Evolutionary conservation across 176 grass and related monocot genomes (phyloP).

Genomic region (Aegilops tauschii): DNA sequence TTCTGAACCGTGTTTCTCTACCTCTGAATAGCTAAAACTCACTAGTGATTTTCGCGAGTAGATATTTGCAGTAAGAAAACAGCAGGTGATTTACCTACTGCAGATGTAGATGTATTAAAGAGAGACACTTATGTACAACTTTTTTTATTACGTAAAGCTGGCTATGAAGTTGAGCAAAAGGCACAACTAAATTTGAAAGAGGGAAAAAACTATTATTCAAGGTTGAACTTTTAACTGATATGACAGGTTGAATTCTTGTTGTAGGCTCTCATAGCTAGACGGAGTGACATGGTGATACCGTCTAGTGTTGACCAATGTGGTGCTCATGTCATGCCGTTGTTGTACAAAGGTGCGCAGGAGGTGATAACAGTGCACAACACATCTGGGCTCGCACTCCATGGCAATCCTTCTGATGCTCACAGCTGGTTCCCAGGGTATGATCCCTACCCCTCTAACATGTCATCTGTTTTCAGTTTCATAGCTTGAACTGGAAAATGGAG

Average conservation of each 20-base stretch:
- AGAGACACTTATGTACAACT: neutral
- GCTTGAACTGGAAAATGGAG: conserved; percentile 11
- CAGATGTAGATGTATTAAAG: neutral
- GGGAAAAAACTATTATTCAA: neutral
- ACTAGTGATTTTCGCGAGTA: neutral
- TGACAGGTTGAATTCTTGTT: conserved; percentile 21
- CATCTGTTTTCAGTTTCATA: neutral
- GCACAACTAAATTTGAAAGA: neutral
- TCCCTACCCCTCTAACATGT: neutral
- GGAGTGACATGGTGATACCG: conserved; percentile 71
- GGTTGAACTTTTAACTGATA: neutral
- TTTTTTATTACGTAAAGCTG: neutral
- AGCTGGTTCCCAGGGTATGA: conserved; percentile 93
- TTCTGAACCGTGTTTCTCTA: conserved; percentile 6
- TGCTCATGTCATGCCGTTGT: conserved; percentile 45
- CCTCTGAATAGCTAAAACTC: neutral
- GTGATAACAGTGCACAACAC: conserved; percentile 60
- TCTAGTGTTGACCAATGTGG: conserved; percentile 47
- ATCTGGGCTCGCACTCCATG: conserved; percentile 50
- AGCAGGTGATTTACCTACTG: neutral
- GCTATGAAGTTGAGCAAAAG: conserved; percentile 15
- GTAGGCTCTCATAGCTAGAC: conserved; percentile 60
- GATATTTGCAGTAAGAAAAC: neutral
- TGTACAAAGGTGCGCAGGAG: conserved; percentile 45
- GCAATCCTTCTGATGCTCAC: conserved; percentile 53